Evolutionary conservation across 228 moss, liverwort and hornwort genomes (phyloP).

Genomic region (Sphagnum magellanicum): DNA sequence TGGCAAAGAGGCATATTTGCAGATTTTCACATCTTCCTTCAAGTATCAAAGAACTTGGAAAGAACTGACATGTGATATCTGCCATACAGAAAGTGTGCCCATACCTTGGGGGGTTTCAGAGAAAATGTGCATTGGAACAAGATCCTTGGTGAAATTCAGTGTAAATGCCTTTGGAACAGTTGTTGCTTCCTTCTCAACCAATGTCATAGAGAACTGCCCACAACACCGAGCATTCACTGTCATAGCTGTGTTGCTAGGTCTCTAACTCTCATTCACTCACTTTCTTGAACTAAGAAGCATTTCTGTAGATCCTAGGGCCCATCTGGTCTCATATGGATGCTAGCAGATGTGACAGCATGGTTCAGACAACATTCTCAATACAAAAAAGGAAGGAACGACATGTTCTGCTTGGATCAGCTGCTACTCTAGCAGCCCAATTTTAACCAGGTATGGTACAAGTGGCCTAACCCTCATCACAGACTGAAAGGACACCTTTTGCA

Average conservation of each 20-base stretch:
- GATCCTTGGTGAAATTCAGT: constrained; percentile 79
- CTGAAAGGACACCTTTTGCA: too few species aligned
- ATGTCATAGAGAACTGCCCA: constrained; percentile 75
- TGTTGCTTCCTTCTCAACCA: constrained; percentile 67
- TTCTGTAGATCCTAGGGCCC: too few species aligned
- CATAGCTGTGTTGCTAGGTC: not conserved
- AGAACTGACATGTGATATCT: too few species aligned
- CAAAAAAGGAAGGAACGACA: not conserved
- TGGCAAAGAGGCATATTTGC: too few species aligned
- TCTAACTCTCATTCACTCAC: too few species aligned
- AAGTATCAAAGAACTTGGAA: too few species aligned
- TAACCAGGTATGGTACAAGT: not conserved
- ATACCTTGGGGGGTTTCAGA: constrained; percentile 68
- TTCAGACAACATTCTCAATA: too few species aligned
- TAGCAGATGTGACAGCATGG: too few species aligned
- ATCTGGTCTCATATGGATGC: too few species aligned
- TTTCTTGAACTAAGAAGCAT: too few species aligned
- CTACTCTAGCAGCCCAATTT: not conserved
- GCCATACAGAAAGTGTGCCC: not conserved
- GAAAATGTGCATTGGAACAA: constrained; percentile 96
- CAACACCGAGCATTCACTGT: constrained; percentile 1
- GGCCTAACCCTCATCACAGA: not conserved
- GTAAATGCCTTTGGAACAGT: constrained; percentile 64
- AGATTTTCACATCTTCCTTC: too few species aligned
- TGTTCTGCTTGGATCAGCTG: not conserved